A percentile compares a stretch with the other conserved stretches of the same genome.
These are phyloP conservation scores for Cryptosporidium baileyi DNA, from an alignment of 169 alveolate species.

Conservation along the genomic window DNA sequence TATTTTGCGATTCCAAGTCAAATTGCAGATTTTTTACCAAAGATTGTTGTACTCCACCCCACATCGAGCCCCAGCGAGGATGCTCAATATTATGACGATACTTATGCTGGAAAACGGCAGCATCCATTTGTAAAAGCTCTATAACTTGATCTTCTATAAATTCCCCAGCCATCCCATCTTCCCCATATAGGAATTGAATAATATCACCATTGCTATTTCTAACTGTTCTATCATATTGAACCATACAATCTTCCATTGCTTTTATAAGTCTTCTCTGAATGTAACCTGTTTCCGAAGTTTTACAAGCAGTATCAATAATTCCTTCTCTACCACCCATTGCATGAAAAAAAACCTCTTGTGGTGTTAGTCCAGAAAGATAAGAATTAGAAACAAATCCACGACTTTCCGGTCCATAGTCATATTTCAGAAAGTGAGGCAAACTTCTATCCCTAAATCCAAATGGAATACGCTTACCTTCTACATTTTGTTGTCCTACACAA, in stretches of 20 bases:
- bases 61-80: constrained; percentile 67
- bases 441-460: constrained; percentile 97
- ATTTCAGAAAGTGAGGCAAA: constrained; percentile 98
- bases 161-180: constrained; percentile 99
- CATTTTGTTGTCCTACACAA: constrained; percentile 99
- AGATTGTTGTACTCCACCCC: constrained; percentile 45
- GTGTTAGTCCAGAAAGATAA: constrained; percentile 94
- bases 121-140: constrained; percentile 90
- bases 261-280: constrained; percentile 98
- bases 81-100: constrained; percentile 62
- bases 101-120: constrained; percentile 67
- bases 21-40: constrained; percentile 63
- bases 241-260: constrained; percentile 99
- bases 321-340: constrained; percentile 99
- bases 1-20: constrained; percentile 71
- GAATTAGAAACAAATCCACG: constrained; percentile 99
- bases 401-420: constrained; percentile 99
- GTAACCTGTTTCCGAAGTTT: constrained; percentile 99
- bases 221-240: constrained; percentile 98
- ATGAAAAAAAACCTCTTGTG: constrained; percentile 99
- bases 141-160: constrained; percentile 96
- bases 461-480: constrained; percentile 99
- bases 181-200: constrained; percentile 99
- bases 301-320: constrained; percentile 99
- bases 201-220: constrained; percentile 96